Evolutionary conservation across 2,329 filamentous ascomycete genomes (phyloP).

Genomic region (Nemania sp.): DNA sequence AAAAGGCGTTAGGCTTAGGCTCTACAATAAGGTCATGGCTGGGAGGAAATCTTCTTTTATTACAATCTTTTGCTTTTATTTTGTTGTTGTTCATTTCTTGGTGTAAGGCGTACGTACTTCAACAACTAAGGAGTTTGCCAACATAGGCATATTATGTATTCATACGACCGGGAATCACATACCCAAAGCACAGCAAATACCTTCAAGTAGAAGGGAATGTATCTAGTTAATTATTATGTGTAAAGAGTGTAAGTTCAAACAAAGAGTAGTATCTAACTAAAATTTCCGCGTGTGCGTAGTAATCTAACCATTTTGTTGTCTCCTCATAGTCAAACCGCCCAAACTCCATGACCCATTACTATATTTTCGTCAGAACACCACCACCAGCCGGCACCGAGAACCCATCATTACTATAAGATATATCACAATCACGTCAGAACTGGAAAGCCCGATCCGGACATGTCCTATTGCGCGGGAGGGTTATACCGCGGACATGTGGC

Average conservation of each 20-base stretch:
- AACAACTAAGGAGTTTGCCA: too few relatives aligned
- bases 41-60: conserved; percentile 28
- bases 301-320: conserved; percentile 34
- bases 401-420: conserved; percentile 15
- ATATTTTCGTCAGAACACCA: conserved; percentile 2
- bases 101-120: conserved; percentile 30
- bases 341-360: conserved; percentile 23
- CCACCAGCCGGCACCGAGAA: neutral
- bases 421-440: neutral
- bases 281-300: conserved; percentile 36
- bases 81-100: conserved; percentile 24
- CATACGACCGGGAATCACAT: conserved; percentile 21
- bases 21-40: neutral
- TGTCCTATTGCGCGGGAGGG: conserved; percentile 19
- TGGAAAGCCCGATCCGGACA: neutral
- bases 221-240: conserved; percentile 39
- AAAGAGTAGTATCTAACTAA: neutral
- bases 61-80: conserved; percentile 17
- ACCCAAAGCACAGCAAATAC: neutral
- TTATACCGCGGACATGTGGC: conserved; percentile 42
- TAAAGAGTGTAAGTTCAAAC: conserved; percentile 22
- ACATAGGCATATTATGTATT: neutral
- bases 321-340: neutral
- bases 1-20: conserved; percentile 21
- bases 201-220: conserved; percentile 31